A percentile compares a stretch with the other conserved stretches of the same genome.
Conservation (phyloP, 2,329 filamentous ascomycete species). For the Neobulgaria alba region DNA sequence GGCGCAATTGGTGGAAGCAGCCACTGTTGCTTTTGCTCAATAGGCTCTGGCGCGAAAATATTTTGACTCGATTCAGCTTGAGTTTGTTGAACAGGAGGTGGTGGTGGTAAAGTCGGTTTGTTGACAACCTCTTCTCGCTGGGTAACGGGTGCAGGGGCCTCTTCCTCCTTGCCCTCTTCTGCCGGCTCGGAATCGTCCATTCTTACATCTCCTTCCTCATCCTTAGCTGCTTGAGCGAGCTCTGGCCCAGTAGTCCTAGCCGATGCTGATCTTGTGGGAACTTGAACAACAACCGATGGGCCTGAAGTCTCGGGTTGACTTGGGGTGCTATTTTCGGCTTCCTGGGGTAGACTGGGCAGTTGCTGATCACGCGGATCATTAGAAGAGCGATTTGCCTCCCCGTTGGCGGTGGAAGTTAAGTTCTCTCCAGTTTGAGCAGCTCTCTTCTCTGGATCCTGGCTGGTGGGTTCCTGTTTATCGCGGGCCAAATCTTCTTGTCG, state of each 20-base stretch:
- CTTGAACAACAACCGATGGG: slow-evolving; percentile 21
- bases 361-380: slow-evolving; percentile 22
- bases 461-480: slow-evolving; percentile 11
- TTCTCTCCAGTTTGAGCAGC: slow-evolving; percentile 7
- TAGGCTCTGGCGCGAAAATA: slow-evolving; percentile 14
- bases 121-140: slow-evolving; percentile 16
- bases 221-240: slow-evolving; percentile 12
- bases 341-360: slow-evolving; percentile 25
- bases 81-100: slow-evolving; percentile 20
- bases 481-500: slow-evolving; percentile 12
- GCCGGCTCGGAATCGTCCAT: slow-evolving; percentile 20
- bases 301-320: slow-evolving; percentile 7
- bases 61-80: slow-evolving; percentile 16
- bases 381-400: slow-evolving; percentile 11
- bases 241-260: slow-evolving; percentile 7
- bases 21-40: slow-evolving; percentile 29
- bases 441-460: slow-evolving; percentile 9
- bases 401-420: slow-evolving; percentile 15
- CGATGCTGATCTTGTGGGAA: slow-evolving; percentile 15
- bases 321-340: slow-evolving; percentile 11
- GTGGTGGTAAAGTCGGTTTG: slow-evolving; percentile 17
- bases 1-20: slow-evolving; percentile 76
- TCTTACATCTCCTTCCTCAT: slow-evolving; percentile 20
- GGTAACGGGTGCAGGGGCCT: slow-evolving; percentile 15
- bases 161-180: slow-evolving; percentile 15